These are phyloP conservation scores for Aphanocladium album DNA, from an alignment of 2,329 filamentous ascomycete genomes.

Conservation along the genomic window DNA sequence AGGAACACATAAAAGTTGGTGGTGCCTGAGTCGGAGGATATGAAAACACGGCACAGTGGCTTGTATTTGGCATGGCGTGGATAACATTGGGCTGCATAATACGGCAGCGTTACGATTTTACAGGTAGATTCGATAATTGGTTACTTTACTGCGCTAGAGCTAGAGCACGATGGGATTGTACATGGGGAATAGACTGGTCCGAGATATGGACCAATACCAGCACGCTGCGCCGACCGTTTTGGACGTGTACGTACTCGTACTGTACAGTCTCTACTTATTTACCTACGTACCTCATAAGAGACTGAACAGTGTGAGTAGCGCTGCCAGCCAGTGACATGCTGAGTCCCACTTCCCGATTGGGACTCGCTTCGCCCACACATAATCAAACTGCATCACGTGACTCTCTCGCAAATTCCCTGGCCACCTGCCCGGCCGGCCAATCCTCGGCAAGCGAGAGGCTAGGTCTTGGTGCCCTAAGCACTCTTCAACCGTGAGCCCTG, in stretches of 20 bases:
- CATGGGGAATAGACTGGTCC: neutral
- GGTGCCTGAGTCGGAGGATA: neutral
- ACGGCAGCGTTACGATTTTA: neutral
- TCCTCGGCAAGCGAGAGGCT: slow-evolving; percentile 24
- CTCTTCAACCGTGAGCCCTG: slow-evolving; percentile 25
- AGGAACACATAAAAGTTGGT: neutral
- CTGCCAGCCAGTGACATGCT: slow-evolving; percentile 1
- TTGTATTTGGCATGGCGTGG: neutral
- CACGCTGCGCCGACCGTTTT: neutral
- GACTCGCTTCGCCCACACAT: neutral
- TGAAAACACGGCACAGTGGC: neutral
- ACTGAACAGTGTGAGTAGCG: neutral
- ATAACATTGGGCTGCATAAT: neutral
- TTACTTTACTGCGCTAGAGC: neutral
- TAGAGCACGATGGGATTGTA: neutral
- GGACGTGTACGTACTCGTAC: neutral
- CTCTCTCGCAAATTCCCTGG: neutral
- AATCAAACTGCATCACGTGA: neutral
- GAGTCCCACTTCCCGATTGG: neutral
- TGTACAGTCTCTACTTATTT: neutral
- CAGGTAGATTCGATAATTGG: neutral
- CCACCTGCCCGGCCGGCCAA: slow-evolving; percentile 21
- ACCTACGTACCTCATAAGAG: neutral
- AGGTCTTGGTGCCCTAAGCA: slow-evolving; percentile 40
- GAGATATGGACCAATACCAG: neutral